Evolutionary conservation across 345 rosid genomes (phyloP).

Genomic region (Excoecaria cochinchinensis): DNA sequence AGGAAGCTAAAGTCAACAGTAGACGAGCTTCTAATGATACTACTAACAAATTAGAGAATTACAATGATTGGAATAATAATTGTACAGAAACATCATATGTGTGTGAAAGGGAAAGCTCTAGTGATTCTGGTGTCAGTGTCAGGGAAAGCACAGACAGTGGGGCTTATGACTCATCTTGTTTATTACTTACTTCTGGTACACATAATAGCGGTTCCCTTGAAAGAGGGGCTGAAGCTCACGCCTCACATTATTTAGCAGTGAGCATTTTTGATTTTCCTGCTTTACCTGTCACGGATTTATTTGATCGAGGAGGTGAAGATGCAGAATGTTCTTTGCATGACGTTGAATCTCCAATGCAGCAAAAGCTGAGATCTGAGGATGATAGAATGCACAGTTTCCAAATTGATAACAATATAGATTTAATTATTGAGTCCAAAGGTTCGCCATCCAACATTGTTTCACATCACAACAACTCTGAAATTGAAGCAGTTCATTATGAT

Average conservation of each 20-base stretch:
- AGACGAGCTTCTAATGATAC: constrained; percentile 39
- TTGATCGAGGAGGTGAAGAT: constrained; percentile 58
- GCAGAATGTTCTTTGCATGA: constrained; percentile 41
- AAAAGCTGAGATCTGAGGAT: constrained; percentile 44
- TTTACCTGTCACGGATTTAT: constrained; percentile 70
- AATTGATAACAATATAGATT: constrained; percentile 67
- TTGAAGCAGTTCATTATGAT: constrained; percentile 46
- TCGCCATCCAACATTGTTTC: constrained; percentile 38
- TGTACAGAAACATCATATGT: constrained; percentile 49
- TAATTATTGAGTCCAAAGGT: constrained; percentile 60
- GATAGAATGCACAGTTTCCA: constrained; percentile 75
- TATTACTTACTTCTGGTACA: constrained; percentile 41
- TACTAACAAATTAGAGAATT: constrained; percentile 42
- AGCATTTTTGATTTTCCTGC: constrained; percentile 62
- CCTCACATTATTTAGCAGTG: constrained; percentile 42
- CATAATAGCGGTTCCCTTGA: constrained; percentile 40
- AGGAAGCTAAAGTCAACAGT: constrained; percentile 45
- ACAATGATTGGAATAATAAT: constrained; percentile 45
- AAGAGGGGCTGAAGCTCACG: constrained; percentile 30
- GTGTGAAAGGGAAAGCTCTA: constrained; percentile 53
- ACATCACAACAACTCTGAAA: constrained; percentile 44
- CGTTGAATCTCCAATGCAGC: constrained; percentile 35
- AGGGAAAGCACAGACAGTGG: constrained; percentile 56
- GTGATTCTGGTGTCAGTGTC: constrained; percentile 52
- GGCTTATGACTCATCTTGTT: constrained; percentile 52